phyloP scores from a whole-genome alignment of 805 yeast genomes.

The Yarrowia osloensis region DNA sequence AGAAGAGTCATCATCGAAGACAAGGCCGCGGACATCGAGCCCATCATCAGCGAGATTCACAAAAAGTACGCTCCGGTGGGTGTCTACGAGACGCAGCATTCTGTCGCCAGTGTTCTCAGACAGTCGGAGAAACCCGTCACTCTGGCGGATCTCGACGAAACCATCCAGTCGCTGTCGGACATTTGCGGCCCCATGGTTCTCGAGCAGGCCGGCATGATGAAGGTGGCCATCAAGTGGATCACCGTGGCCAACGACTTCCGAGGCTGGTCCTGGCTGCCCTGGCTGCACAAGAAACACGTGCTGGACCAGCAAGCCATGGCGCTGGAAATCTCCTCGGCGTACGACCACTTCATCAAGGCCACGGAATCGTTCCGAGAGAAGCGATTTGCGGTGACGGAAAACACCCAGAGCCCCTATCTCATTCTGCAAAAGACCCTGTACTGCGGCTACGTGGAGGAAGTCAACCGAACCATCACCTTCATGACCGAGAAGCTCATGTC shows the following conservation, averaged over 20 bases:
- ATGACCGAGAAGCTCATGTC: constrained; percentile 7
- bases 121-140: constrained; percentile 1
- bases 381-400: neutral
- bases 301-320: constrained; percentile 2
- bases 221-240: constrained; percentile 13
- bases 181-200: constrained; percentile 2
- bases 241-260: neutral
- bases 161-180: neutral
- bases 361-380: neutral
- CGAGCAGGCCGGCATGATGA: neutral
- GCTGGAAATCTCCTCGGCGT: neutral
- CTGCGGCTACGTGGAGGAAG: constrained; percentile 12
- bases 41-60: constrained; percentile 2
- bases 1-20: constrained; percentile 1
- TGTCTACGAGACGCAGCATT: constrained; percentile 7
- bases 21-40: neutral
- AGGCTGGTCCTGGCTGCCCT: constrained; percentile 19
- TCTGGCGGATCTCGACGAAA: neutral
- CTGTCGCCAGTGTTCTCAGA: neutral
- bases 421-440: constrained; percentile 7
- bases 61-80: constrained; percentile 12
- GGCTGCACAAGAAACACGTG: constrained; percentile 3
- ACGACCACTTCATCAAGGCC: neutral
- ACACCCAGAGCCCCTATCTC: neutral
- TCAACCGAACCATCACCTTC: constrained; percentile 1